These are phyloP conservation scores for Pichia californica DNA, from an alignment of 805 yeast species.

Conservation along the genomic window DNA sequence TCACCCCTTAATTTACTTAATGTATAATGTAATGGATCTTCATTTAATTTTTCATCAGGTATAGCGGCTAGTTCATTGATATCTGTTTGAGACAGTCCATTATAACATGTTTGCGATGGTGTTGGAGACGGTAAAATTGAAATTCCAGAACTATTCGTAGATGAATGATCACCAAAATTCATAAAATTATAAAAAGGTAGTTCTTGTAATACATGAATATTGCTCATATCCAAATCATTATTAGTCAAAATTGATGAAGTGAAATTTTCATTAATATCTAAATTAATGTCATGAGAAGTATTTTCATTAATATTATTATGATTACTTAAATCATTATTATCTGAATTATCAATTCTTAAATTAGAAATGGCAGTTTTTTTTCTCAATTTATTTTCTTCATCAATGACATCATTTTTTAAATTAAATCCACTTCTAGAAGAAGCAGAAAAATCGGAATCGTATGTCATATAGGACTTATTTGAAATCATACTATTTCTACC, in stretches of 20 bases:
- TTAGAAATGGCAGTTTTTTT: slow-evolving; percentile 48
- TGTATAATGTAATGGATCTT: slow-evolving; percentile 71
- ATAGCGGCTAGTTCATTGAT: slow-evolving; percentile 76
- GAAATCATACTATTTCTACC: slow-evolving; percentile 36
- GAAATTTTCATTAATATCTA: no score
- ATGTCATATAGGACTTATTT: slow-evolving; percentile 45
- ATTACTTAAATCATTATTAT: slow-evolving; percentile 4
- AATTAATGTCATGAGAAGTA: no score
- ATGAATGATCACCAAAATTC: slow-evolving; percentile 1
- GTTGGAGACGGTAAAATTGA: slow-evolving; percentile 31
- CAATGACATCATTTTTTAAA: slow-evolving; percentile 14
- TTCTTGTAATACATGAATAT: slow-evolving; percentile 1
- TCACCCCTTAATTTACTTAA: slow-evolving; percentile 75
- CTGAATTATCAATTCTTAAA: slow-evolving; percentile 30
- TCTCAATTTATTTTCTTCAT: slow-evolving; percentile 24
- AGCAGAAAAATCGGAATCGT: slow-evolving; percentile 49
- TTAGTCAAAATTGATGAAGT: background rate
- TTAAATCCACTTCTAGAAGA: slow-evolving; percentile 1
- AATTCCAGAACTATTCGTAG: slow-evolving; percentile 14
- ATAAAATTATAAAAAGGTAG: slow-evolving; percentile 14
- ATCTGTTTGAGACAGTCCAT: slow-evolving; percentile 48
- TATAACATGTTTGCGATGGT: slow-evolving; percentile 31
- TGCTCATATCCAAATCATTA: background rate
- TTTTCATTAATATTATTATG: background rate
- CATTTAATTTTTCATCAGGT: slow-evolving; percentile 67